Percentiles rank a stretch among this genome's conserved stretches.
Evolutionary conservation across 2,329 filamentous ascomycete species (phyloP).

Genomic region (Macrophomina tecta): DNA sequence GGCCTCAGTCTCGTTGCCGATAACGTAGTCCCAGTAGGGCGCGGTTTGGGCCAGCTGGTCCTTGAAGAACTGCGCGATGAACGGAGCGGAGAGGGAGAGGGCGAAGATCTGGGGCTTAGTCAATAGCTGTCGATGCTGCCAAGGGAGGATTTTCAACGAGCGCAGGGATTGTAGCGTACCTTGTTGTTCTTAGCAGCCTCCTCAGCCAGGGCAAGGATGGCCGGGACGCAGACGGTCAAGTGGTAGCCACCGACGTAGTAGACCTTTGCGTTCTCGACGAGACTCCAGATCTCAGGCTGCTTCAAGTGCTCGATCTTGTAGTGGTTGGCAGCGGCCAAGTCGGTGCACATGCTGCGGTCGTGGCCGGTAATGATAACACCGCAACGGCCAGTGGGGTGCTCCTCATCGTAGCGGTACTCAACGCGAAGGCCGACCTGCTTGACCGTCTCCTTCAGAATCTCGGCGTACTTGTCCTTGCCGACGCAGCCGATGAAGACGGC

Average conservation of each 20-base stretch:
- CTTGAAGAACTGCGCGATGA: constrained; percentile 98
- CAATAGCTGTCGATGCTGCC: not conserved
- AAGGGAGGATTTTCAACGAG: constrained; percentile 42
- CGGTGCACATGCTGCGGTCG: constrained; percentile 92
- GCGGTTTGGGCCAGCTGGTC: constrained; percentile 84
- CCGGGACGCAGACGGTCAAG: constrained; percentile 92
- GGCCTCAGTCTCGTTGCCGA: constrained; percentile 97
- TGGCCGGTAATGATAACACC: constrained; percentile 96
- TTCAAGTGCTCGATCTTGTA: constrained; percentile 95
- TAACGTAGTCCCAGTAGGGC: constrained; percentile 93
- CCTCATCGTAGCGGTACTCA: constrained; percentile 90
- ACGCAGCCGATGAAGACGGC: constrained; percentile 94
- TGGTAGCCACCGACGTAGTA: constrained; percentile 98
- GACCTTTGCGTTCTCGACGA: constrained; percentile 85
- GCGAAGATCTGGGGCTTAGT: constrained; percentile 66
- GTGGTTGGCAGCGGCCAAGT: constrained; percentile 94
- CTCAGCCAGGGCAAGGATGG: constrained; percentile 87
- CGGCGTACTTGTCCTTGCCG: constrained; percentile 93
- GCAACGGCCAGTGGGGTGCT: constrained; percentile 87
- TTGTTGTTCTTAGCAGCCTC: constrained; percentile 91
- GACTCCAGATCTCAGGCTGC: constrained; percentile 86
- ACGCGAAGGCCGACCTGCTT: constrained; percentile 87
- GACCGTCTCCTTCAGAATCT: constrained; percentile 84
- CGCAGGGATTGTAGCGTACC: constrained; percentile 46
- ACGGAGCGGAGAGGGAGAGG: constrained; percentile 91